These are phyloP conservation scores for Lasiosphaeria ovina DNA, from an alignment of 495 filamentous ascomycete species.

Conservation along the genomic window DNA sequence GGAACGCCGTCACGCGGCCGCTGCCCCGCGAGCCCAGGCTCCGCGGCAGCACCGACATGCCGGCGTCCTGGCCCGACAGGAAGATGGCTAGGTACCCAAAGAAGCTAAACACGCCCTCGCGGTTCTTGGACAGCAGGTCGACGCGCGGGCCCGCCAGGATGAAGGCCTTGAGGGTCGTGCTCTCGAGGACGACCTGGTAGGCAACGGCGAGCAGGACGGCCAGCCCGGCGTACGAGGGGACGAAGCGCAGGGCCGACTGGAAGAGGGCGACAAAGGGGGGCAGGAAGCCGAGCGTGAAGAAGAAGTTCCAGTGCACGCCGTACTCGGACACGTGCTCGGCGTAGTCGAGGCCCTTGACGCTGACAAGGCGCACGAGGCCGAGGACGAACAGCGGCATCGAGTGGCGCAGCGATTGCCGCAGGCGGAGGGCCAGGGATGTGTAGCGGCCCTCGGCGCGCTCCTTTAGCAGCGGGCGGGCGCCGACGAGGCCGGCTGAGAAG, in stretches of 20 bases:
- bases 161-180: conserved; percentile 73
- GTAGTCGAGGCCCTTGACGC: conserved; percentile 92
- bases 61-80: conserved; percentile 79
- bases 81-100: conserved; percentile 93
- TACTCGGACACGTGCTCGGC: conserved; percentile 98
- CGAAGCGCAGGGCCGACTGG: conserved; percentile 56
- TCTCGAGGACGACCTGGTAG: conserved; percentile 76
- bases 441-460: conserved; percentile 51
- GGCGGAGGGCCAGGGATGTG: conserved; percentile 50
- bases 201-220: conserved; percentile 59
- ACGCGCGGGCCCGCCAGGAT: conserved; percentile 80
- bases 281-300: conserved; percentile 90
- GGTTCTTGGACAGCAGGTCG: conserved; percentile 79
- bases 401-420: conserved; percentile 67
- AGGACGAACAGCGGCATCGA: conserved; percentile 79
- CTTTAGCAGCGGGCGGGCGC: conserved; percentile 81
- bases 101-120: conserved; percentile 93
- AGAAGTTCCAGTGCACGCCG: conserved; percentile 99
- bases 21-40: conserved; percentile 39
- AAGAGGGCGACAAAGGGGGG: conserved; percentile 89
- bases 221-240: conserved; percentile 73
- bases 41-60: conserved; percentile 73
- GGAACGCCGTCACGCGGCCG: conserved; percentile 51
- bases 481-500: conserved; percentile 91
- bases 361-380: conserved; percentile 77